Evolutionary conservation across 352 stramenopile species (phyloP), one percentile per base, ranked within the genome.

Genomic region (Thraustochytrium sp.): DNA sequence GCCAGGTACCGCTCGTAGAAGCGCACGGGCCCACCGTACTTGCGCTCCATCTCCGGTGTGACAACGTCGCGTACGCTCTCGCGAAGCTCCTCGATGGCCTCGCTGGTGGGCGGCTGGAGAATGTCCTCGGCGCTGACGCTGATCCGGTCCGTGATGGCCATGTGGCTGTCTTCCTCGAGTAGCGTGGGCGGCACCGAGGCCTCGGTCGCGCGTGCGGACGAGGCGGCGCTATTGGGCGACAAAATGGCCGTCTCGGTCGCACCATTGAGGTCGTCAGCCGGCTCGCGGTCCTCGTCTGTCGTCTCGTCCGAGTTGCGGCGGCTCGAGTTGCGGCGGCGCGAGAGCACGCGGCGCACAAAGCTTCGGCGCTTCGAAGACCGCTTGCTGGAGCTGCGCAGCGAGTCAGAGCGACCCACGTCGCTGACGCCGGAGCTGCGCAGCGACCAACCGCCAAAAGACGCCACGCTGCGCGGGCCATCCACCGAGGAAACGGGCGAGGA

Each of bases 1-100:
- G 40, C 23, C n/a, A 80, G 51, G 51, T 55, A 80, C n/a, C 68
- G 48, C 26, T 80, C 68, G 42, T 65, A 80, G 68, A 31, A 37
- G 5, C 68, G 68, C 11, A 80, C 38, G n/a, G 48, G 48, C 26
- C 68, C 68, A 9, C 68, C 68, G 26, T 55, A 51, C 38, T 29
- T 68, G n/a, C 23, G 31, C 37, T 55, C 34, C 23, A 80, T 2
- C 40, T 44, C 44, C 11, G 42, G 44, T 46, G 68, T 51, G 4
- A 26, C 34, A 0, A 80, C 68, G 34, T 80, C 68, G 42, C 44
- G 13, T 36, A 80, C 13, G 18, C 46, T 18, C 8, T 4, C 21
- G 4, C 34, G 4, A 2, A 80, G 16, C 8, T 76, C 68, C 13
- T 63, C 68, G 42, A 80, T 64, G 1, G 11, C 31, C 23, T 80